Conservation (phyloP, 108 stramenopile species). For the Halocafeteria seosinensis region DNA sequence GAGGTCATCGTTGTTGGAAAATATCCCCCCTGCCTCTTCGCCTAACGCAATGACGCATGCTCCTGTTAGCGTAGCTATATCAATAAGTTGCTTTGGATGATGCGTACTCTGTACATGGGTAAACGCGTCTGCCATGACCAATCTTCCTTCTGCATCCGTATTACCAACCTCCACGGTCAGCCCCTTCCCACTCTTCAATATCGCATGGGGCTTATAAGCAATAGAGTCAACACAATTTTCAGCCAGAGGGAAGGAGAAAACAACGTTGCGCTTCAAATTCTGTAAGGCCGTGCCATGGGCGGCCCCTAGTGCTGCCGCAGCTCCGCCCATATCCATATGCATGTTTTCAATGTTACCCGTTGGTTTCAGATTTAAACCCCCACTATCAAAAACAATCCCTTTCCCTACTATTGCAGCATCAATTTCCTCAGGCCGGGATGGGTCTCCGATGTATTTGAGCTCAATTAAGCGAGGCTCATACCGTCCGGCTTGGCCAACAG, state of each 20-base stretch:
- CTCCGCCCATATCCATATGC: constrained; percentile 98
- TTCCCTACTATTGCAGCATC: constrained; percentile 78
- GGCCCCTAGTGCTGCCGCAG: constrained; percentile 59
- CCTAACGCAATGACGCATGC: constrained; percentile 48
- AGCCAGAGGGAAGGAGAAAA: constrained; percentile 10
- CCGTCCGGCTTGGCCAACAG: no score
- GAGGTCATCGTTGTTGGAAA: constrained; percentile 5
- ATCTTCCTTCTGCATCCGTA: constrained; percentile 46
- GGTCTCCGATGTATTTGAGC: no score
- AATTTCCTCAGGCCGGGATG: no score
- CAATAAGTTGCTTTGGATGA: constrained; percentile 12
- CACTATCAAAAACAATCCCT: constrained; percentile 89
- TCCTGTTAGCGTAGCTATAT: constrained; percentile 53
- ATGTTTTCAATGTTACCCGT: constrained; percentile 81
- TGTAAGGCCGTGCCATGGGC: constrained; percentile 36
- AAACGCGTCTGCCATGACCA: constrained; percentile 42
- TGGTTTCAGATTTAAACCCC: constrained; percentile 98
- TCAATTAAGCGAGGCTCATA: no score
- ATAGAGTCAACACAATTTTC: constrained; percentile 20
- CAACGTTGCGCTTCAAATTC: constrained; percentile 8
- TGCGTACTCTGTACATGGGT: neutral
- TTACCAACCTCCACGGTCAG: constrained; percentile 38
- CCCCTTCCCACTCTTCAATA: constrained; percentile 22
- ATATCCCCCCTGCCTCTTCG: constrained; percentile 33
- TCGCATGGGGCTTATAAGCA: constrained; percentile 10